Evolutionary conservation across 2,329 filamentous ascomycete species (phyloP).

Genomic region (Dothistroma septosporum): DNA sequence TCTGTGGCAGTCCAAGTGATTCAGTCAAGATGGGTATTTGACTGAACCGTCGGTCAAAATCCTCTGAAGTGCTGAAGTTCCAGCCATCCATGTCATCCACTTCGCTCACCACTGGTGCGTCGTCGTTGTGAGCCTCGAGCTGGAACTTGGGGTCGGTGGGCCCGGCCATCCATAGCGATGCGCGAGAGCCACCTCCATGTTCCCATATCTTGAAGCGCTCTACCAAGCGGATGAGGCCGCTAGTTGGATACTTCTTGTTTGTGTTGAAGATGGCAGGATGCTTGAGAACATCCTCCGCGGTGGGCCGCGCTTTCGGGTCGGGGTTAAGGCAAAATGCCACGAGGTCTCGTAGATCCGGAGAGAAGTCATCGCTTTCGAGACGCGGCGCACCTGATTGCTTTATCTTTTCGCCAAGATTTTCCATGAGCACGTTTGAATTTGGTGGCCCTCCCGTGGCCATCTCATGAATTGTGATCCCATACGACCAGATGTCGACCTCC

Average conservation of each 20-base stretch:
- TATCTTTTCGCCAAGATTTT: conserved; percentile 31
- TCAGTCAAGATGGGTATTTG: conserved; percentile 27
- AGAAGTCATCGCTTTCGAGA: conserved; percentile 68
- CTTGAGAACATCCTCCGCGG: conserved; percentile 64
- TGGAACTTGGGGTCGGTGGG: conserved; percentile 34
- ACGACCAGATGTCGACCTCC: conserved; percentile 74
- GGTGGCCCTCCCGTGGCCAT: conserved; percentile 75
- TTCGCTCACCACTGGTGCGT: conserved; percentile 38
- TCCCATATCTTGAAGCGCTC: conserved; percentile 73
- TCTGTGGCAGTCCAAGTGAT: conserved; percentile 21
- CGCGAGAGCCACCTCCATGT: conserved; percentile 65
- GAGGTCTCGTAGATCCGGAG: conserved; percentile 63
- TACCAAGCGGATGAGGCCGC: conserved; percentile 61
- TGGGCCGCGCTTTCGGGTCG: conserved; percentile 63
- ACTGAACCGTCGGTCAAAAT: conserved; percentile 48
- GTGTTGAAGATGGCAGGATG: conserved; percentile 67
- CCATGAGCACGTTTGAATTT: conserved; percentile 36
- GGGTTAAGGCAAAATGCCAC: conserved; percentile 70
- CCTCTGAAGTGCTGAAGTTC: conserved; percentile 62
- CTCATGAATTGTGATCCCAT: conserved; percentile 75
- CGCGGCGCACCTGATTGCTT: conserved; percentile 54
- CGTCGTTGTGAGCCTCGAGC: conserved; percentile 31
- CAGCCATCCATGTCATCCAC: conserved; percentile 47
- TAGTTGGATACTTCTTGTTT: conserved; percentile 59
- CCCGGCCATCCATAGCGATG: conserved; percentile 58